Percentiles rank a stretch among this genome's conserved stretches.
These are phyloP conservation scores for Aspergillus bridgeri DNA, from an alignment of 495 filamentous ascomycete genomes.

Conservation along the genomic window DNA sequence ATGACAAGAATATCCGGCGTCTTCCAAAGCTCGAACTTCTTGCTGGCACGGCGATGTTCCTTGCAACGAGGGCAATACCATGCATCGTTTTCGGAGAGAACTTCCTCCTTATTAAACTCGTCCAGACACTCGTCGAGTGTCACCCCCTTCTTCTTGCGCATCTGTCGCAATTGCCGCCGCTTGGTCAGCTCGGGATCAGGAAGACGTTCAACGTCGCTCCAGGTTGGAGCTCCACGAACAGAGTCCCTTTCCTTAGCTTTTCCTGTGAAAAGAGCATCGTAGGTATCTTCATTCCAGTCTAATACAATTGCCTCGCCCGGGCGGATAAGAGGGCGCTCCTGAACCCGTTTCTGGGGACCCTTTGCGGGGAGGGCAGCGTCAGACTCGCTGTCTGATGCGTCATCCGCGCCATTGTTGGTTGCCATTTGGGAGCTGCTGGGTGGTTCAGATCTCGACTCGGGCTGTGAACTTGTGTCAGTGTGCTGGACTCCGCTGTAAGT, in stretches of 20 bases:
- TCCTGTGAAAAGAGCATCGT: slow-evolving; percentile 68
- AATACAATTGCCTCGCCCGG: slow-evolving; percentile 79
- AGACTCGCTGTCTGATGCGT: slow-evolving; percentile 16
- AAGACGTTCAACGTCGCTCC: slow-evolving; percentile 45
- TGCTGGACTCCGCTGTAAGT: background rate
- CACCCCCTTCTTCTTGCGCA: slow-evolving; percentile 68
- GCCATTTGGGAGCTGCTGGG: background rate
- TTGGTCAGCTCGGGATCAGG: slow-evolving; percentile 65
- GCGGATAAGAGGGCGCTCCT: slow-evolving; percentile 63
- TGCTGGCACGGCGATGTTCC: slow-evolving; percentile 83
- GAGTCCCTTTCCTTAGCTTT: slow-evolving; percentile 36
- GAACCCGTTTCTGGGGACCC: slow-evolving; percentile 19
- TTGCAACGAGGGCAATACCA: slow-evolving; percentile 98
- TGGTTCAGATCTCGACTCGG: background rate
- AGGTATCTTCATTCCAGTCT: slow-evolving; percentile 70
- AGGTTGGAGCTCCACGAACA: slow-evolving; percentile 52
- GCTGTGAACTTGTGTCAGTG: slow-evolving; percentile 1
- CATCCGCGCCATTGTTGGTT: slow-evolving; percentile 10
- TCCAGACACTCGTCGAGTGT: slow-evolving; percentile 86
- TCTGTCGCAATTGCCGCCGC: slow-evolving; percentile 54
- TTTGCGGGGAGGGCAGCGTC: slow-evolving; percentile 23
- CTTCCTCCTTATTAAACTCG: slow-evolving; percentile 87
- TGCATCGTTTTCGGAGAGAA: slow-evolving; percentile 87
- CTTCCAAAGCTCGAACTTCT: slow-evolving; percentile 97
- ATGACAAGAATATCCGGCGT: slow-evolving; percentile 90